These are phyloP conservation scores for Fonsecaea erecta DNA, from an alignment of 2,329 filamentous ascomycete genomes.

Conservation along the genomic window DNA sequence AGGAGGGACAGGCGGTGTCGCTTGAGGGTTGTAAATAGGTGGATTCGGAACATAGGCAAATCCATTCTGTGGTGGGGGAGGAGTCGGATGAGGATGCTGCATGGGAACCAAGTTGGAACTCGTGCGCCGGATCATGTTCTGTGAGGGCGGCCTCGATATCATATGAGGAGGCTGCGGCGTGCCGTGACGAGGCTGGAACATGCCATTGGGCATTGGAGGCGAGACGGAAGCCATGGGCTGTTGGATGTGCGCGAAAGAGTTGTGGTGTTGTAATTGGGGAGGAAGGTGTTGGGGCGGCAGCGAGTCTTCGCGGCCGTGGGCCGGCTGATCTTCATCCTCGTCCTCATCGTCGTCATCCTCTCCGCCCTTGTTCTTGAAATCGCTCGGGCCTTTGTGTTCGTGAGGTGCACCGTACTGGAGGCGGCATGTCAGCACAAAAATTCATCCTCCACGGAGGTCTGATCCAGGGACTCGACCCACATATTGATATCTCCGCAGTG, in stretches of 20 bases:
- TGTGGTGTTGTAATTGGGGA: constrained; percentile 69
- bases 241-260: constrained; percentile 77
- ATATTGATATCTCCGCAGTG: constrained; percentile 86
- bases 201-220: constrained; percentile 80
- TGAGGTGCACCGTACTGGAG: constrained; percentile 84
- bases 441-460: background rate
- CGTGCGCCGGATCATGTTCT: constrained; percentile 76
- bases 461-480: constrained; percentile 60
- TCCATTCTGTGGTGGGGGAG: constrained; percentile 67
- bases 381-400: constrained; percentile 92
- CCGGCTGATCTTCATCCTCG: constrained; percentile 57
- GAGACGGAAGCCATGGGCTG: constrained; percentile 84
- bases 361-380: constrained; percentile 80
- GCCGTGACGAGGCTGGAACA: constrained; percentile 73
- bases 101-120: constrained; percentile 74
- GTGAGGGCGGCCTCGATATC: constrained; percentile 76
- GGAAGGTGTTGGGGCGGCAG: constrained; percentile 56
- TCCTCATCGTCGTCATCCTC: constrained; percentile 85
- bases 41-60: constrained; percentile 87
- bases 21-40: constrained; percentile 77
- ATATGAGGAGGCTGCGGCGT: constrained; percentile 77
- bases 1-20: constrained; percentile 44
- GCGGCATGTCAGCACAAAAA: constrained; percentile 19
- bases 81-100: constrained; percentile 63
- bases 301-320: constrained; percentile 71